Conservation (phyloP, 306 rosid genomes). For the Cercis canadensis region DNA sequence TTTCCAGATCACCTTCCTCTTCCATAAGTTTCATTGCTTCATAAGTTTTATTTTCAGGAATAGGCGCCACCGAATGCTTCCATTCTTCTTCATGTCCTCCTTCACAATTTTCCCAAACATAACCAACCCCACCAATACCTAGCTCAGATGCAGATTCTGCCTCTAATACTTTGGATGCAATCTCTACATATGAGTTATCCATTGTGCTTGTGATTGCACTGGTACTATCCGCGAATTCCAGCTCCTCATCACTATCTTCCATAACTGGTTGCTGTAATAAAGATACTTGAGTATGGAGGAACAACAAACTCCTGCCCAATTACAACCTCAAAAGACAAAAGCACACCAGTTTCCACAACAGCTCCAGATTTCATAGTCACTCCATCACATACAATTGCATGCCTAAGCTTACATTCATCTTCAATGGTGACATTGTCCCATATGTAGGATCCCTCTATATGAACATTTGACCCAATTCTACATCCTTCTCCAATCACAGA, state of each 20-base stretch:
- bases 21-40: constrained; percentile 62
- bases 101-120: constrained; percentile 90
- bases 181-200: constrained; percentile 56
- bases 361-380: constrained; percentile 79
- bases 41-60: constrained; percentile 80
- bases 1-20: constrained; percentile 72
- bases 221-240: constrained; percentile 90
- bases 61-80: constrained; percentile 97
- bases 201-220: constrained; percentile 58
- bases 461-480: constrained; percentile 80
- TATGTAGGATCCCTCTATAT: constrained; percentile 84
- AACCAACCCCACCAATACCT: constrained; percentile 86
- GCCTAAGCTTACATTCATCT: constrained; percentile 86
- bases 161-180: constrained; percentile 54
- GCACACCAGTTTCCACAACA: constrained; percentile 82
- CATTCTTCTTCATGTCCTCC: constrained; percentile 92
- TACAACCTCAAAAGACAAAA: constrained; percentile 89
- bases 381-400: constrained; percentile 93
- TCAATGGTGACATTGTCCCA: constrained; percentile 86
- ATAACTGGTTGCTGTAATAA: too few relatives aligned
- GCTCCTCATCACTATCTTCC: constrained; percentile 99
- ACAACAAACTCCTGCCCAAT: constrained; percentile 77
- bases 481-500: constrained; percentile 91
- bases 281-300: constrained; percentile 88
- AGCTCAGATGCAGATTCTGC: constrained; percentile 63